Evolutionary conservation across 306 rosid species (phyloP).

Genomic region (Rosa chinensis): DNA sequence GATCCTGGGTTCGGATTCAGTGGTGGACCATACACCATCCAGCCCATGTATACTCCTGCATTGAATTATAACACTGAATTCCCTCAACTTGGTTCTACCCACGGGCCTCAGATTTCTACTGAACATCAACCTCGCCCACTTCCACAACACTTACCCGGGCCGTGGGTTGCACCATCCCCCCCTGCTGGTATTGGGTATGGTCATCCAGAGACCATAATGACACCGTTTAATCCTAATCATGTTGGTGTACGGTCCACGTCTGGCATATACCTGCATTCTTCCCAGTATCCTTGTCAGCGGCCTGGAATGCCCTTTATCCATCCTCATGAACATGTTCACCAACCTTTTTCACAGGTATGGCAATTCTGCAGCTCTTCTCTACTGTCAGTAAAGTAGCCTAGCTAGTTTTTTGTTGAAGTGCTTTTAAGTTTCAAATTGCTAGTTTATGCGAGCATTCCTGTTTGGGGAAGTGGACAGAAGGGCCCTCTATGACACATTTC

Average conservation of each 20-base stretch:
- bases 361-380: constrained; percentile 8
- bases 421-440: background rate
- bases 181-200: constrained; percentile 85
- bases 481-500: background rate
- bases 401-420: background rate
- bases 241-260: constrained; percentile 70
- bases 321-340: constrained; percentile 80
- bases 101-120: constrained; percentile 72
- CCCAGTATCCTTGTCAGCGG: constrained; percentile 84
- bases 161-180: constrained; percentile 66
- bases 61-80: constrained; percentile 90
- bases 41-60: constrained; percentile 86
- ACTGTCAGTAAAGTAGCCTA: background rate
- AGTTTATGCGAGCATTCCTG: background rate
- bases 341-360: constrained; percentile 80
- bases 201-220: constrained; percentile 76
- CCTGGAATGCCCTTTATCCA: constrained; percentile 86
- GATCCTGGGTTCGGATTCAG: constrained; percentile 97
- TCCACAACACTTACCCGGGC: constrained; percentile 73
- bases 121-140: constrained; percentile 76
- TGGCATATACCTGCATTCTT: constrained; percentile 76
- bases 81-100: constrained; percentile 90
- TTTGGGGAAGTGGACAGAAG: background rate
- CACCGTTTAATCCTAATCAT: constrained; percentile 70
- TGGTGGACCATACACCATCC: constrained; percentile 84